phyloP scores from a whole-genome alignment of 441 rosid species.

The Populus trichocarpa region DNA sequence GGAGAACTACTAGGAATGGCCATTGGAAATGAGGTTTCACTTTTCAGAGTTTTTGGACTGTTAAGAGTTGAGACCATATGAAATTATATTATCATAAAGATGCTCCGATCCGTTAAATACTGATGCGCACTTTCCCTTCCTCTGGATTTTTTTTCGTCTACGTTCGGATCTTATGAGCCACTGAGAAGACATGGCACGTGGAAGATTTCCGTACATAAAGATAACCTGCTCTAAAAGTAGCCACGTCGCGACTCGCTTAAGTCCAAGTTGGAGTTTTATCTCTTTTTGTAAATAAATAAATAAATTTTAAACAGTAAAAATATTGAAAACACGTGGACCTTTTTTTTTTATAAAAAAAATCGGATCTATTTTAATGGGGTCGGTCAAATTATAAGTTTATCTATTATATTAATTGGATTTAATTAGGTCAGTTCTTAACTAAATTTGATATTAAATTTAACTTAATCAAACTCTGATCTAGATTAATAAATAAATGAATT shows the following conservation, averaged over 20 bases:
- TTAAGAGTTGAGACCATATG: not conserved
- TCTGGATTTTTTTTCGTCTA: not conserved
- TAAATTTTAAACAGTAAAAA: not conserved
- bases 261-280: not conserved
- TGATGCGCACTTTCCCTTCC: not conserved
- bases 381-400: not conserved
- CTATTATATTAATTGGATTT: too few relatives aligned
- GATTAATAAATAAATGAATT: too few relatives aligned
- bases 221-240: constrained; percentile 3
- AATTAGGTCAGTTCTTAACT: not conserved
- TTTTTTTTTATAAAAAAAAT: too few relatives aligned
- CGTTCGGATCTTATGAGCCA: constrained; percentile 4
- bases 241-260: not conserved
- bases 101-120: too few relatives aligned
- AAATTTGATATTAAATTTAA: not conserved
- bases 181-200: constrained; percentile 15
- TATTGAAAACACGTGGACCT: not conserved
- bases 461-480: too few relatives aligned
- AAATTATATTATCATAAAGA: not conserved
- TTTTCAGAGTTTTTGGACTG: not conserved
- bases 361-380: too few relatives aligned
- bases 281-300: not conserved
- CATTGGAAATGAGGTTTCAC: constrained; percentile 29
- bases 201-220: not conserved
- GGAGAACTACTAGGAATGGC: constrained; percentile 40